Conservation (phyloP, 1,139 yeast species). For the Geotrichum citri-aurantii region DNA sequence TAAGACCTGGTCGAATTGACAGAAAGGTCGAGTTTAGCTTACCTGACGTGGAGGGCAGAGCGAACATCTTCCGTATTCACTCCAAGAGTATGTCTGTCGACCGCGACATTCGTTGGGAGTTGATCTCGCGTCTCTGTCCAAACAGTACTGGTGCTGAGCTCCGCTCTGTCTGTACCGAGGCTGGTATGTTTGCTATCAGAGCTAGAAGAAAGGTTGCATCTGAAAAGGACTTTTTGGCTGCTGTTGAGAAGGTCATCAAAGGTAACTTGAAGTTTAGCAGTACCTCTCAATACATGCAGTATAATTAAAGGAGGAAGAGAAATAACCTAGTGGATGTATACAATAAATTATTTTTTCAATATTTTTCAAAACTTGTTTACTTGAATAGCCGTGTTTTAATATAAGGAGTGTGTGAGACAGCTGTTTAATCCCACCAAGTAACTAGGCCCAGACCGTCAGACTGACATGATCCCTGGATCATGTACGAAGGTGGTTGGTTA, state of each 20-base stretch:
- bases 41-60: slow-evolving; percentile 96
- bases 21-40: slow-evolving; percentile 94
- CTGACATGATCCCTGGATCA: slow-evolving; percentile 85
- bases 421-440: slow-evolving; percentile 83
- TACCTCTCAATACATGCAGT: slow-evolving; percentile 97
- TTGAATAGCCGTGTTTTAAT: background rate
- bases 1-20: slow-evolving; percentile 98
- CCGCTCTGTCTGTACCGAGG: slow-evolving; percentile 94
- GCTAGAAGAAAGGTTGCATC: slow-evolving; percentile 97
- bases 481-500: slow-evolving; percentile 58
- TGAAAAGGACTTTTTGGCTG: slow-evolving; percentile 93
- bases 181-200: slow-evolving; percentile 98
- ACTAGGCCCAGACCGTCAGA: slow-evolving; percentile 95
- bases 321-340: slow-evolving; percentile 4
- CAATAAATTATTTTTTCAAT: slow-evolving; percentile 4
- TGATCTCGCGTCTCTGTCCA: slow-evolving; percentile 93
- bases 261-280: slow-evolving; percentile 97
- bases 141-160: slow-evolving; percentile 98
- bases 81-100: slow-evolving; percentile 96
- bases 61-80: slow-evolving; percentile 93
- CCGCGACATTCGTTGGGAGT: slow-evolving; percentile 96
- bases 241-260: slow-evolving; percentile 96
- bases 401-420: background rate
- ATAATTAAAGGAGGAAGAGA: slow-evolving; percentile 46
- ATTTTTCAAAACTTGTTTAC: background rate